Evolutionary conservation across 2,329 filamentous ascomycete genomes (phyloP), one percentile per base, ranked within the genome.

Genomic region (Thelonectria olida): DNA sequence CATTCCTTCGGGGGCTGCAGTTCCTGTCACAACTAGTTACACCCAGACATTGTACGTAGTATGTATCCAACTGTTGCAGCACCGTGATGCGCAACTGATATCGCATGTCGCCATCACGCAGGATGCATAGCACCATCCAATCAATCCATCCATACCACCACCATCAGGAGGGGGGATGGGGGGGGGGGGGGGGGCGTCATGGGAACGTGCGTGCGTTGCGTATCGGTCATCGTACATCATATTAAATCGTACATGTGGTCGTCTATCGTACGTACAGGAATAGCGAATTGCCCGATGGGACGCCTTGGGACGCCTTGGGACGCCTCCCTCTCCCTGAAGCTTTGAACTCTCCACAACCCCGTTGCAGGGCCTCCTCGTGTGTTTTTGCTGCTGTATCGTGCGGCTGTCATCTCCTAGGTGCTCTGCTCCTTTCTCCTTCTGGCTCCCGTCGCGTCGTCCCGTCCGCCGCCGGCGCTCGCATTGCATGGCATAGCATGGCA

Each of bases 211-310:
- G 31, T 34, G 31, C 31, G 31, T 34, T 34, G 31, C 31, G 58
- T 42, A 56, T 56, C 58, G 58, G 38, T 39, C 58, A 61, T 59
- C 53, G 44, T 27, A 45, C 41, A 45, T 25, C 48, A 41, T 36
- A 13, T 38, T 45, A 45, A 45, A 45, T 45, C 52, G 52, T 56
- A 56, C 54, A 56, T 56, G 54, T 38, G 52, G 52, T 61, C 58
- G 58, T 61, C 58, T 61, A 61, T 61, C 58, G 52, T 55, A 55
- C 58, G 47, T 61, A 54, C 58, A 56, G 58, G 31, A 41, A 48
- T 55, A 50, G 39, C 47, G 52, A 52, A 61, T 61, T 48, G 58
- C 48, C 58, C 58, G 58, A 61, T 56, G 45, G 54, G 15, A 45
- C 19, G 22, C 38, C n/a, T 15, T 12, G 13, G 12, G 12, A 10